A percentile compares a stretch with the other conserved stretches of the same genome.
Evolutionary conservation across 495 filamentous ascomycete species (phyloP).

Genomic region (Hamigera avellanea): DNA sequence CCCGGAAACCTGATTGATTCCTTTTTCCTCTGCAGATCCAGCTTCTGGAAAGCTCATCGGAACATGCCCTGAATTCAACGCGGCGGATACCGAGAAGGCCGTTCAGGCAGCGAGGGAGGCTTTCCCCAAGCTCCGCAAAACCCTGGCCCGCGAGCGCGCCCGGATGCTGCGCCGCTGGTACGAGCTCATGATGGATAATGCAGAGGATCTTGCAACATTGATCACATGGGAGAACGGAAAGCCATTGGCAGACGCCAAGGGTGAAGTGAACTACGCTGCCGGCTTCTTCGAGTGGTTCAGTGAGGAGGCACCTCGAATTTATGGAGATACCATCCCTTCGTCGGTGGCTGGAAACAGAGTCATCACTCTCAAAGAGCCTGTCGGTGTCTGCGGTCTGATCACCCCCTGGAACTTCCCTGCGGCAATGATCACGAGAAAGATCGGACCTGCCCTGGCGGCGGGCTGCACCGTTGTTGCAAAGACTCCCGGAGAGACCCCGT

Average conservation of each 20-base stretch:
- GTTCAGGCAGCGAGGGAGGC: constrained; percentile 67
- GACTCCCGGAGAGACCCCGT: constrained; percentile 75
- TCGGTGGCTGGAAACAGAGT: constrained; percentile 61
- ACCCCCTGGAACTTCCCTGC: constrained; percentile 96
- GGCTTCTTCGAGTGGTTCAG: constrained; percentile 71
- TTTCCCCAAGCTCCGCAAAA: constrained; percentile 62
- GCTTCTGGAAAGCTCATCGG: constrained; percentile 70
- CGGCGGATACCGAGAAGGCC: constrained; percentile 62
- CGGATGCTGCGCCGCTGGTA: constrained; percentile 84
- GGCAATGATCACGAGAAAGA: constrained; percentile 86
- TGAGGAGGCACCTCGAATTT: constrained; percentile 58
- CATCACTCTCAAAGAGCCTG: constrained; percentile 70
- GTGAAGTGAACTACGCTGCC: constrained; percentile 61
- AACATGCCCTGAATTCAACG: constrained; percentile 70
- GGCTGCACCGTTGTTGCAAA: constrained; percentile 82
- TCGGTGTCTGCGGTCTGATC: constrained; percentile 90
- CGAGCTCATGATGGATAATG: constrained; percentile 75
- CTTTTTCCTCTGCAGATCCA: constrained; percentile 45
- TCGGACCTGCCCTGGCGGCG: constrained; percentile 72
- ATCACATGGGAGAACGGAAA: constrained; percentile 84
- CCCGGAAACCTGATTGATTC: constrained; percentile 2
- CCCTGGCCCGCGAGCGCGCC: constrained; percentile 68
- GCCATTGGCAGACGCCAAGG: constrained; percentile 56
- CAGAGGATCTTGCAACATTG: constrained; percentile 76
- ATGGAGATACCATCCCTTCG: constrained; percentile 67